phyloP scores from a whole-genome alignment of 768 basidiomycete species.

The Infundibulicybe gibba region DNA sequence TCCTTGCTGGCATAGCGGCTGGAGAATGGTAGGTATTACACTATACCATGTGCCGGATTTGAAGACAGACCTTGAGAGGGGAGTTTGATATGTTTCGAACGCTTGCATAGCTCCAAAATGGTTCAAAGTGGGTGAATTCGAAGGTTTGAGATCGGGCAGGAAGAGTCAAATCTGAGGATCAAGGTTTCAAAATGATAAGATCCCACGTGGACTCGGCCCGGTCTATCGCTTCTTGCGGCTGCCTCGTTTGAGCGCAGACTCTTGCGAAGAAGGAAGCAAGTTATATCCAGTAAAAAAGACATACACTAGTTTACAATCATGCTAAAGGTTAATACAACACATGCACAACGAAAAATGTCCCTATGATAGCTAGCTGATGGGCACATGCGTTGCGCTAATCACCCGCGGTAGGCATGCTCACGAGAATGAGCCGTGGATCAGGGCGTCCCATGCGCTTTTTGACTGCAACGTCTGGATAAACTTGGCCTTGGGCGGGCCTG shows the following conservation, averaged over 20 bases:
- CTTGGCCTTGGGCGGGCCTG: conserved; percentile 36
- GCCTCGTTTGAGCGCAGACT: no score
- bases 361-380: not conserved
- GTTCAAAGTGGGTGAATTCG: no score
- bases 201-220: no score
- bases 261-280: no score
- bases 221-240: no score
- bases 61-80: conserved; percentile 64
- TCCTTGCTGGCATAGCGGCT: conserved; percentile 99
- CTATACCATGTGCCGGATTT: not conserved
- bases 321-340: no score
- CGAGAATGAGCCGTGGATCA: conserved; percentile 67
- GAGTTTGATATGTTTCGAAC: conserved; percentile 76
- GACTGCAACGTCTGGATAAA: conserved; percentile 56
- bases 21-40: conserved; percentile 6
- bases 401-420: conserved; percentile 18
- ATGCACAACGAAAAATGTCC: not conserved
- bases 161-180: no score
- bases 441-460: conserved; percentile 64
- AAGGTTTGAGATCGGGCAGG: no score
- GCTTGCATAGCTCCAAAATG: conserved; percentile 45
- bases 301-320: no score
- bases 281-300: no score
- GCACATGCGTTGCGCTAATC: not conserved
- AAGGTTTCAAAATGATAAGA: no score